Evolutionary conservation across 352 stramenopile genomes (phyloP), one percentile per base, ranked within the genome.

Genomic region (Phytopythium mirpurense): DNA sequence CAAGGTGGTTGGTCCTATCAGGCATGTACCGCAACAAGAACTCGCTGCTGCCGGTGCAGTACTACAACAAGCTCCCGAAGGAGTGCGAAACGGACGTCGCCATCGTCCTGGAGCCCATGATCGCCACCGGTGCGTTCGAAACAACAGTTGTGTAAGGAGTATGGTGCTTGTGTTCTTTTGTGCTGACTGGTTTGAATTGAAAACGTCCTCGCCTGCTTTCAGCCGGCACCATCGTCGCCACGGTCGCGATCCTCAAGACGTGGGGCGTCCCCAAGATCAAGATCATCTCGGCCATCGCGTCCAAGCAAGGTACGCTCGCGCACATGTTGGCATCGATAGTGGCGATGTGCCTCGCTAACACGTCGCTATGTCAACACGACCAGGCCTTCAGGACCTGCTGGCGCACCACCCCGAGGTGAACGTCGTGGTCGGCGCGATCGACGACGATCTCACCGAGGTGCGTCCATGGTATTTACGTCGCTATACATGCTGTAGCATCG

Each of bases 21-120:
- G 82, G 82, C 44, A 93, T 93, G 80, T 96, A 96, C 67, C 83
- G 85, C 51, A 89, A 91, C 68, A 96, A 97, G 54, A 75, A 92
- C 44, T 92, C 79, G 42, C 71, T 98, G 10, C 60, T 97, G 27
- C 96, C 96, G 4, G 93, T 99, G n/a, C 92, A 98, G 62, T 99
- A 99, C 80, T 99, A 99, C 78, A 99, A 99, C 83, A 96, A 97
- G 59, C 74, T 99, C 3, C 97, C 97, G 3, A 97, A 97, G 54
- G 78, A 96, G 59, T 97, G 93, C 70, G 78, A 89, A 36, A 70
- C 79, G 16, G 89, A 98, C 52, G 85, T 96, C 34, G 96, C 97
- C 10, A 98, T 98, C 57, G 77, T 99, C 24, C 68, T 99, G 31
- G 97, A 99, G 72, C 96, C 96, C 18, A 79, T 98, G 44, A 98